Conservation (phyloP, 139 green algal genomes). For the Edaphochlamys debaryana region DNA sequence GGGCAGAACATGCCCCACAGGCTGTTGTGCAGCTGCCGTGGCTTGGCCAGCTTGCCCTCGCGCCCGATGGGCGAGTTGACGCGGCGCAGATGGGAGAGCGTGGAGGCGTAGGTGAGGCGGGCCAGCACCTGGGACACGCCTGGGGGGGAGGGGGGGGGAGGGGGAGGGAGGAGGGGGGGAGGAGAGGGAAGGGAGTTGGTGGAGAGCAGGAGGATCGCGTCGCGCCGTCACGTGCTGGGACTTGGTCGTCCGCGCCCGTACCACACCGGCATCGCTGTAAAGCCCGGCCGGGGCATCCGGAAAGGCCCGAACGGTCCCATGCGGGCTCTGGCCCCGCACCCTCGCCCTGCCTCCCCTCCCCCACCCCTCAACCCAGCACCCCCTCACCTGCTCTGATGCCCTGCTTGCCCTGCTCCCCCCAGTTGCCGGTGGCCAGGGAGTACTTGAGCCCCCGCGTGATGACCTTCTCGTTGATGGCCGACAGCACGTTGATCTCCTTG, state of each 20-base stretch:
- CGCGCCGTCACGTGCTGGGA: too few relatives aligned
- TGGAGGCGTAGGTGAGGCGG: slow-evolving; percentile 94
- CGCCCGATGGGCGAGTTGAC: slow-evolving; percentile 98
- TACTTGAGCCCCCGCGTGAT: slow-evolving; percentile 96
- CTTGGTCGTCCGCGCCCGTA: too few relatives aligned
- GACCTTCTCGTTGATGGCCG: slow-evolving; percentile 90
- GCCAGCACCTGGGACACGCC: slow-evolving; percentile 91
- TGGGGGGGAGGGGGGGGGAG: neutral
- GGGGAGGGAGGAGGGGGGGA: neutral
- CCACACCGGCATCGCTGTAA: too few relatives aligned
- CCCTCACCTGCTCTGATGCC: slow-evolving; percentile 82
- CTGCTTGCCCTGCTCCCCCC: slow-evolving; percentile 87
- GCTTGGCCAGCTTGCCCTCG: slow-evolving; percentile 95
- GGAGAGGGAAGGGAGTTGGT: too few relatives aligned
- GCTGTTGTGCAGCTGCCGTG: slow-evolving; percentile 98
- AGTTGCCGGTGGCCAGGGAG: slow-evolving; percentile 98
- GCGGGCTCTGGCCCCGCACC: too few relatives aligned
- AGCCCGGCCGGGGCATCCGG: too few relatives aligned
- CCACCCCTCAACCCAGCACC: too few relatives aligned
- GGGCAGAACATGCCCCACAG: slow-evolving; percentile 99
- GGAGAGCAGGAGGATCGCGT: too few relatives aligned
- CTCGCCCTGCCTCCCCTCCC: too few relatives aligned
- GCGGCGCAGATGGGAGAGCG: slow-evolving; percentile 94
- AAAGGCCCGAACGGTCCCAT: too few relatives aligned
- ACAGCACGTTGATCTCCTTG: slow-evolving; percentile 82